These are phyloP conservation scores for Recurvomyces mirabilis DNA, from an alignment of 495 filamentous ascomycete species.

Conservation along the genomic window DNA sequence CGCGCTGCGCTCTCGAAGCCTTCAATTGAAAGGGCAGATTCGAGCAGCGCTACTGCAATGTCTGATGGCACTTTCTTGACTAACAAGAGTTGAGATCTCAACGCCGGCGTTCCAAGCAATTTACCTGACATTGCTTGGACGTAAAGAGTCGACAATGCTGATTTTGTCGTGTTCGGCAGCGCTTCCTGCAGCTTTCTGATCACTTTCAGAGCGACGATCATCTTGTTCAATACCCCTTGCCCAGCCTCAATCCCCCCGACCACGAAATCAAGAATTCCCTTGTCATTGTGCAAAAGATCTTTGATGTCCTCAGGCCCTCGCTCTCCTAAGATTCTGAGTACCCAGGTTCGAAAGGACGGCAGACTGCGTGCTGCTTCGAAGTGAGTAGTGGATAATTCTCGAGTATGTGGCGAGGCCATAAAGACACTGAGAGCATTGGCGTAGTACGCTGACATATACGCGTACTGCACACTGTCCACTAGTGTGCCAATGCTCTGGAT, in stretches of 20 bases:
- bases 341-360: conserved; percentile 62
- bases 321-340: conserved; percentile 31
- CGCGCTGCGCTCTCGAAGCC: not conserved
- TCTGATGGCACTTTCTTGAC: conserved; percentile 33
- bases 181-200: conserved; percentile 36
- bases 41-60: conserved; percentile 16
- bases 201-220: conserved; percentile 39
- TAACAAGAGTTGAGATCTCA: conserved; percentile 44
- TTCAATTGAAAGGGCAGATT: not conserved
- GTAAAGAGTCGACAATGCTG: conserved; percentile 42
- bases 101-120: conserved; percentile 36
- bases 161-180: conserved; percentile 32
- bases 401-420: conserved; percentile 27
- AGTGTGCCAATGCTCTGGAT: conserved; percentile 80
- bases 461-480: conserved; percentile 62
- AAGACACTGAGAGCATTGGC: conserved; percentile 76
- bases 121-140: conserved; percentile 47
- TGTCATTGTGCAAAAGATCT: conserved; percentile 43
- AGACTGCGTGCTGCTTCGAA: conserved; percentile 66
- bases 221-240: conserved; percentile 33
- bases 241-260: conserved; percentile 27
- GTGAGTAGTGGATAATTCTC: conserved; percentile 45
- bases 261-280: conserved; percentile 28
- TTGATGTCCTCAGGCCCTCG: conserved; percentile 33
- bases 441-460: conserved; percentile 93